Evolutionary conservation across 2,329 filamentous ascomycete genomes (phyloP).

Genomic region (Aspergillus awamori): DNA sequence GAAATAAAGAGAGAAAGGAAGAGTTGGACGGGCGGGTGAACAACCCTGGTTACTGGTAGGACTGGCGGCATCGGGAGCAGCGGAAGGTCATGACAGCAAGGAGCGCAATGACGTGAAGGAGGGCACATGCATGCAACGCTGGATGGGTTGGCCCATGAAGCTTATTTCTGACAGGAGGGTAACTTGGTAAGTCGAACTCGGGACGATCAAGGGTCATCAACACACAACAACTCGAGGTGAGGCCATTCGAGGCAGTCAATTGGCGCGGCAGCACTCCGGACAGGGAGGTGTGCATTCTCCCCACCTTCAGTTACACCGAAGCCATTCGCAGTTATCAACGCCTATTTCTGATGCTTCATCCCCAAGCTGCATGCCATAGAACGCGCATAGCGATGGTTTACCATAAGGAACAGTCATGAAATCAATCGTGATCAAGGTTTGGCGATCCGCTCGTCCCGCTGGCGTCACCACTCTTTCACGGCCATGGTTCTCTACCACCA

Average conservation of each 20-base stretch:
- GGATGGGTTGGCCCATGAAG: constrained; percentile 10
- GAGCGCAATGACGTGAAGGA: constrained; percentile 21
- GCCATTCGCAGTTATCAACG: neutral
- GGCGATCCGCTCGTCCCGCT: constrained; percentile 9
- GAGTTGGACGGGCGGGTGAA: neutral
- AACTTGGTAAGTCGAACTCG: neutral
- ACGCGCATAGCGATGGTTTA: neutral
- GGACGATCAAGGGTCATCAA: neutral
- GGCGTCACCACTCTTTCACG: constrained; percentile 10
- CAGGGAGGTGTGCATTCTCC: neutral
- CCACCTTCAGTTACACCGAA: neutral
- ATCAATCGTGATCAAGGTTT: constrained; percentile 5
- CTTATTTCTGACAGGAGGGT: constrained; percentile 13
- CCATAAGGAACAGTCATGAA: constrained; percentile 1
- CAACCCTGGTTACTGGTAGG: neutral
- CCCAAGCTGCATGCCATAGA: neutral
- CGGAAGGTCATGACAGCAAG: constrained; percentile 12
- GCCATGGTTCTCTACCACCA: constrained; percentile 3
- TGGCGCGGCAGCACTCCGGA: neutral
- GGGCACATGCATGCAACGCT: constrained; percentile 18
- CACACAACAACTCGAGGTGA: neutral
- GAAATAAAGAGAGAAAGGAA: neutral
- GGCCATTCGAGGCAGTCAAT: neutral
- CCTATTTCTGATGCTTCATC: neutral
- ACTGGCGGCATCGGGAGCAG: constrained; percentile 11